Evolutionary conservation across 305 asterid species (phyloP).

Genomic region (Withania somnifera): DNA sequence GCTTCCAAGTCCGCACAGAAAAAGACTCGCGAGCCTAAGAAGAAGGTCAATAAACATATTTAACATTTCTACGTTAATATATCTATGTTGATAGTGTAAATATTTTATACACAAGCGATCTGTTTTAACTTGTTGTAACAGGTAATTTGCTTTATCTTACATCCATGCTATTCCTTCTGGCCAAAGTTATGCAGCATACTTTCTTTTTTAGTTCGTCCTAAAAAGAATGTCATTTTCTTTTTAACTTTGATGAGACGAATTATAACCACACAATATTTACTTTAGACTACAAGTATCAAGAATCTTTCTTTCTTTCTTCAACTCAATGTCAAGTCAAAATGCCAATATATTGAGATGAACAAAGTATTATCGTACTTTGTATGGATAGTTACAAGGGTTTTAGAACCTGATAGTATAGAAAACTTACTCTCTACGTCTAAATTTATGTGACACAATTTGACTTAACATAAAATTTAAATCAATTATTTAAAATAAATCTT

Average conservation of each 20-base stretch:
- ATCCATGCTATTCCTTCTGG: not conserved
- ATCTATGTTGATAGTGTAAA: not conserved
- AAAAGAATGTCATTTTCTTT: not conserved
- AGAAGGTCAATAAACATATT: constrained; percentile 28
- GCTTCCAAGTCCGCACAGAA: constrained; percentile 30
- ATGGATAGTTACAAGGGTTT: too few species aligned
- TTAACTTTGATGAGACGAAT: not conserved
- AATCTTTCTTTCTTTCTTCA: not conserved
- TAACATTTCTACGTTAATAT: not conserved
- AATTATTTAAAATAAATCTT: too few species aligned
- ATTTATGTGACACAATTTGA: too few species aligned
- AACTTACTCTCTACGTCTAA: too few species aligned
- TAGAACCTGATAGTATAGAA: too few species aligned
- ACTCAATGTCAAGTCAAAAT: too few species aligned
- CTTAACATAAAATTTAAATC: too few species aligned
- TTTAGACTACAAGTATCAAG: not conserved
- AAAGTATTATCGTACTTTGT: too few species aligned
- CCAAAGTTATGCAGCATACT: too few species aligned
- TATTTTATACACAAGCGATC: not conserved
- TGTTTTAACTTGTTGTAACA: not conserved
- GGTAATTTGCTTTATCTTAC: not conserved
- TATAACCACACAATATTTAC: not conserved
- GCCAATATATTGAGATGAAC: too few species aligned
- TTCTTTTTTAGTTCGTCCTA: not conserved
- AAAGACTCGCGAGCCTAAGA: constrained; percentile 44